Evolutionary conservation across 1,284 basidiomycete species (phyloP), one percentile per base, ranked within the genome.

Genomic region (Sanghuangporus weigelae): DNA sequence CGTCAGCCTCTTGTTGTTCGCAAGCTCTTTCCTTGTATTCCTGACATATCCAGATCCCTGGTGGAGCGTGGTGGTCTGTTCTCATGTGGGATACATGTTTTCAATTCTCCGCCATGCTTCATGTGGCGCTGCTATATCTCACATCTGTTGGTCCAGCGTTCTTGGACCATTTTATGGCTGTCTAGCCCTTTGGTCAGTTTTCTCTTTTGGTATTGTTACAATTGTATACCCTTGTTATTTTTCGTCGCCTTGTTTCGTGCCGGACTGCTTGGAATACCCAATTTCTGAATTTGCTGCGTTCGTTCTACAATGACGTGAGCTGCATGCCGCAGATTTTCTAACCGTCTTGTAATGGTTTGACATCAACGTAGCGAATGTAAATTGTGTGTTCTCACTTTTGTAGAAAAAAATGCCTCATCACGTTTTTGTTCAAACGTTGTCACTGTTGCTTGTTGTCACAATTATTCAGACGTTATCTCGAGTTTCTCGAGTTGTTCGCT

Each of bases 41-140:
- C 31, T 36, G 35, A 36, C 53, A 3, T 38, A n/a, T 16, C 14
- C 53, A 14, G 12, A 14, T 62, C 60, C 60, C 60, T 62, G 60
- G 60, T 48, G 60, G 60, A 62, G 40, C 46, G 38, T 38, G 35
- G 60, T 48, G 60, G 51, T 48, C 36, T 55, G 40, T 56, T 46
- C 53, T 48, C 42, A 26, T 44, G 50, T 48, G 53, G 40, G 53
- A 53, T 62, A 31, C 42, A 56, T 40, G 39, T 40, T 40, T 39
- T 53, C 12, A n/a, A 36, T 49, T 60, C 21, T 21, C n/a, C 10
- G n/a, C 42, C 31, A 55, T 55, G 38, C 53, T 35, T 5, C 26
- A 7, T 51, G 19, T 23, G 49, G 21, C 4, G 19, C 26, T 11
- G 49, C n/a, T 11, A 26, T 26, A 14, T 11, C 12, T 12, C 8